Percentiles rank a stretch among this genome's conserved stretches.
Conservation (phyloP, 306 rosid genomes). For the Boehmeria nivea region DNA sequence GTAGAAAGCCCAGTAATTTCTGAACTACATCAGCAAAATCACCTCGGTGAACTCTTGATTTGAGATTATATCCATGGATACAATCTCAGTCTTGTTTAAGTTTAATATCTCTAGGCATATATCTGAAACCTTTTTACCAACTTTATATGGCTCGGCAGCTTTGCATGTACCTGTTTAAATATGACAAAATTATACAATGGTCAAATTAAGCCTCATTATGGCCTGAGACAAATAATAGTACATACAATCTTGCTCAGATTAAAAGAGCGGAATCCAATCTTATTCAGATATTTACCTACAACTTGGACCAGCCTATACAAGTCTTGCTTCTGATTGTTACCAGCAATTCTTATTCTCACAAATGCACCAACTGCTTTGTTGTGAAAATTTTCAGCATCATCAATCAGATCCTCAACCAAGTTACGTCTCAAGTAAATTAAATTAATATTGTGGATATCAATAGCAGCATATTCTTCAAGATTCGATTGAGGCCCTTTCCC, state of each 20-base stretch:
- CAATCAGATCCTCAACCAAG: constrained; percentile 84
- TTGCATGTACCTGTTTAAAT: constrained; percentile 84
- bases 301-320: constrained; percentile 99
- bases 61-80: constrained; percentile 89
- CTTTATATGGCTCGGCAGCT: constrained; percentile 92
- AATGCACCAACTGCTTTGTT: constrained; percentile 78
- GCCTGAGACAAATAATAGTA: no score
- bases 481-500: constrained; percentile 74
- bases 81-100: constrained; percentile 91
- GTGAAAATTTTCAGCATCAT: constrained; percentile 64
- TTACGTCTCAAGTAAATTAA: constrained; percentile 89
- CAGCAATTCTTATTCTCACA: constrained; percentile 97
- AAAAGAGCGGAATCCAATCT: no score
- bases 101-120: constrained; percentile 84
- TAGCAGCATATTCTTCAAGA: constrained; percentile 91
- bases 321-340: constrained; percentile 96
- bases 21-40: constrained; percentile 25
- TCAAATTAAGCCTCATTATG: no score
- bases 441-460: constrained; percentile 83
- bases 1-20: not conserved
- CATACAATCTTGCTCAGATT: no score
- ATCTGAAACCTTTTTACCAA: constrained; percentile 87
- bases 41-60: constrained; percentile 99
- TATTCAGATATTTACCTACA: constrained; percentile 56
- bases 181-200: no score